Evolutionary conservation across 2,329 filamentous ascomycete genomes (phyloP), one percentile per base, ranked within the genome.

Genomic region (Claviceps capensis): DNA sequence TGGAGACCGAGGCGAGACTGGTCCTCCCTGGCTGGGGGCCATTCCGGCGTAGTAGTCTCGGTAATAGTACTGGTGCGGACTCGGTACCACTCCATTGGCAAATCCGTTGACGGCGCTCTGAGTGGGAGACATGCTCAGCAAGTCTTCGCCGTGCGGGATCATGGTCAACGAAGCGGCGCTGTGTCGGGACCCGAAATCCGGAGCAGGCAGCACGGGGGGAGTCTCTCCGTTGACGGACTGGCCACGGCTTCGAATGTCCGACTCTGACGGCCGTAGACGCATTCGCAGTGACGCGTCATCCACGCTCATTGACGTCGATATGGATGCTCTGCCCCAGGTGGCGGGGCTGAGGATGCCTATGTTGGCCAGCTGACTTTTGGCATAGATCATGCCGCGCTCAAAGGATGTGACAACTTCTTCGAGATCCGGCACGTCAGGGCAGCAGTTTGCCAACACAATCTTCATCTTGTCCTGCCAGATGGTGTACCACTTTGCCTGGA

Each of bases 401-500:
- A 95, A 97, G 11, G 83, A 79, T 41, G 79, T 78, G 54, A 90
- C 74, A 51, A 97, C 86, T 46, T 91, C 83, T 43, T 79, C 69
- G 17, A 89, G 66, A 49, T 87, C 83, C 14, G 83, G 80, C 7
- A 82, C 77, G 48, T 84, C 72, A 19, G 62, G 58, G 47, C 74
- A 58, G 47, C 74, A 73, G 50, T 85, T 80, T 37, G 83, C 81
- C 5, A 96, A 74, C 2, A 93, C 79, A 8, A 79, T 77, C 57
- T 80, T 82, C 56, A 96, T 78, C 71, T 94, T 95, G 59, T 86
- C 84, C 60, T 86, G 84, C 81, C 89, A 90, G 41, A 88, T 82
- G 52, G 76, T 76, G 64, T 84, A 90, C 91, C 91, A 98, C 48
- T 80, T 76, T 17, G 81, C 77, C 67, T 96, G 90, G 46, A 95